Evolutionary conservation across 2,329 filamentous ascomycete genomes (phyloP).

Genomic region (Sordariomycetes sp.): DNA sequence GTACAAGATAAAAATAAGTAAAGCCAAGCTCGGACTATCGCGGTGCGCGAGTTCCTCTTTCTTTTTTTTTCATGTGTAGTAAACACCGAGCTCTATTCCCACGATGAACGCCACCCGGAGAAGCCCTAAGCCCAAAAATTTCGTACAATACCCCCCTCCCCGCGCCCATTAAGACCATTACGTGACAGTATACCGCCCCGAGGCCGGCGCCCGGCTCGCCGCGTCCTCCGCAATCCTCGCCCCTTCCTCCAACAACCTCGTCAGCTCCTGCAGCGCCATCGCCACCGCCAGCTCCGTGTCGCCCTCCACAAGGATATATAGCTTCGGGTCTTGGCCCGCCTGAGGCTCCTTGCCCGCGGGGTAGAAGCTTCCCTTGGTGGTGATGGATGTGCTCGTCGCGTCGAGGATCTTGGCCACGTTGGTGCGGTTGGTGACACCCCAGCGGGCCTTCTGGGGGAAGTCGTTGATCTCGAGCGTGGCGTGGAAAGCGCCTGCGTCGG

Average conservation of each 20-base stretch:
- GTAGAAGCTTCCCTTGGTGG: conserved; percentile 92
- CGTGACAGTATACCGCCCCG: conserved; percentile 78
- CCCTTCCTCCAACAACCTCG: conserved; percentile 77
- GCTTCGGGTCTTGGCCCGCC: conserved; percentile 70
- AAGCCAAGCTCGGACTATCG: background rate
- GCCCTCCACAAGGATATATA: conserved; percentile 96
- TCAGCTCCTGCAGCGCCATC: conserved; percentile 82
- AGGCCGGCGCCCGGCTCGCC: conserved; percentile 67
- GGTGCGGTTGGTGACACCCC: conserved; percentile 96
- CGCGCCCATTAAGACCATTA: background rate
- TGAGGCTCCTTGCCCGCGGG: conserved; percentile 68
- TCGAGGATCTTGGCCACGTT: conserved; percentile 98
- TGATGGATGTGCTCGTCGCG: conserved; percentile 88
- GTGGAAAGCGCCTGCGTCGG: conserved; percentile 92
- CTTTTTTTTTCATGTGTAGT: background rate
- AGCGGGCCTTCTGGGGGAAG: conserved; percentile 95
- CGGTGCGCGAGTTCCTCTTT: background rate
- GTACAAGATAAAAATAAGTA: background rate
- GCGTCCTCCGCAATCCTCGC: conserved; percentile 82
- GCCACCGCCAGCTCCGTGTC: conserved; percentile 91
- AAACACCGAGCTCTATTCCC: background rate
- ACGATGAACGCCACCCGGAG: background rate
- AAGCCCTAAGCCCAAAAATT: background rate
- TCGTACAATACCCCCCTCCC: background rate
- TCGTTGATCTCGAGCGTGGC: conserved; percentile 98